Base-by-base conservation (phyloP, 2,329 filamentous ascomycete genomes). In the Helicocarpus griseus region DNA sequence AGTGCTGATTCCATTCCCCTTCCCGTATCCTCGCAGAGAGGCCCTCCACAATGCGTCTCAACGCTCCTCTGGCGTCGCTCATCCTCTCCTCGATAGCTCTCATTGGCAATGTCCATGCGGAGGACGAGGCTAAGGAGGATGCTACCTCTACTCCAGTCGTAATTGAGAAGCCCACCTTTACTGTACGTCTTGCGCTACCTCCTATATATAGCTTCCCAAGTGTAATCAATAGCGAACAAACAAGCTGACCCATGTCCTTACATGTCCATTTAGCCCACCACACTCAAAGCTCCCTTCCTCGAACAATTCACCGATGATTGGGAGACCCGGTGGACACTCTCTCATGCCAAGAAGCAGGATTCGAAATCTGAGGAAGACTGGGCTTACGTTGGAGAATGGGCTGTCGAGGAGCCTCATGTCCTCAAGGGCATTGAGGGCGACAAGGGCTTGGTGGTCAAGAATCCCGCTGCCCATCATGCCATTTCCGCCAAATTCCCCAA, bases 221-320 rank as follows among this genome's bases (percentile, higher is more conserved):
- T 49, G 31, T 51, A 51, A 28, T 26, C 24, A 31, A 5, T 5
- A 11, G 22, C 26, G 26, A 5, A 22, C n/a, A 44, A 44, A 48
- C 26, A 36, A 36, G 51, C 59, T 60, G 48, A 62, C 33, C 26
- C n/a, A 31, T 31, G 36, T 36, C n/a, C 21, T n/a, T n/a, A n/a
- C 50, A 3, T 19, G 9, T 47, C 4, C 33, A 14, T 50, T 41
- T 44, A 98, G 91, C 90, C 93, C 54, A 88, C 89, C 59, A 80
- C 77, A 57, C 70, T 97, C 65, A 93, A 96, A 76, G 93, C 85
- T 61, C 88, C 89, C 55, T 98, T 98, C 81, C 77, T 97, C 58
- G 93, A 98, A 78, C 93, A 98, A 74, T 98, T 98, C 78, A 95
- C 88, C 73, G 87, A 94, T 62, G 90, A 88, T 74, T 97, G 91